These are phyloP conservation scores for Ganoderma meredithae DNA, from an alignment of 1,284 basidiomycete species.

Conservation along the genomic window DNA sequence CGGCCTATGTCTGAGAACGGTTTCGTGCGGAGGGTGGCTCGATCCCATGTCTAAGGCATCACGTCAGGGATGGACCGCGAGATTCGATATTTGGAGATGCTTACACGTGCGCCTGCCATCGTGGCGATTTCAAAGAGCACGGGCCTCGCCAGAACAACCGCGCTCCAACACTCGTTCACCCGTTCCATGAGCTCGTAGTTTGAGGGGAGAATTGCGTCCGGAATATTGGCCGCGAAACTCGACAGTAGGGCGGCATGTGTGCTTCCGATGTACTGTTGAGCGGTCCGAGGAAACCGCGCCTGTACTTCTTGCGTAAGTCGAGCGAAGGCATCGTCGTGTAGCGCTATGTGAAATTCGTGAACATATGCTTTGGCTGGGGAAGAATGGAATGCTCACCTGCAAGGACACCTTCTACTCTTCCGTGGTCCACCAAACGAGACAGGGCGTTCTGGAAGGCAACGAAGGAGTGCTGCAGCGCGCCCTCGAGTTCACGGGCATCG, in stretches of 20 bases:
- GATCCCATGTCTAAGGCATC: not conserved
- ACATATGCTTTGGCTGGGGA: not conserved
- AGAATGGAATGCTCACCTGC: not conserved
- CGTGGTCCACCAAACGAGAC: not conserved
- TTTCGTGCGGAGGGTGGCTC: not conserved
- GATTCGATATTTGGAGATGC: not conserved
- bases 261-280: not conserved
- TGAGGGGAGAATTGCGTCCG: not conserved
- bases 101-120: not conserved
- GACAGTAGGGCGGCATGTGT: not conserved
- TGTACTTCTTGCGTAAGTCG: not conserved
- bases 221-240: not conserved
- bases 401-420: not conserved
- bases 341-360: not conserved
- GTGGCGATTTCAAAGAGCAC: not conserved
- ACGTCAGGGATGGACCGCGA: too few species aligned
- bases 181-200: not conserved
- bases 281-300: not conserved
- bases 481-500: not conserved
- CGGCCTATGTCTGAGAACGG: not conserved
- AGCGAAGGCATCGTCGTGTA: not conserved
- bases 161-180: constrained; percentile 1
- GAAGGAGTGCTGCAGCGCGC: not conserved
- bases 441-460: not conserved
- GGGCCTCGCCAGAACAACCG: constrained; percentile 3